A percentile compares a stretch with the other conserved stretches of the same genome.
These are phyloP conservation scores for Wickerhamomyces queroliae DNA, from an alignment of 805 yeast species.

Conservation along the genomic window DNA sequence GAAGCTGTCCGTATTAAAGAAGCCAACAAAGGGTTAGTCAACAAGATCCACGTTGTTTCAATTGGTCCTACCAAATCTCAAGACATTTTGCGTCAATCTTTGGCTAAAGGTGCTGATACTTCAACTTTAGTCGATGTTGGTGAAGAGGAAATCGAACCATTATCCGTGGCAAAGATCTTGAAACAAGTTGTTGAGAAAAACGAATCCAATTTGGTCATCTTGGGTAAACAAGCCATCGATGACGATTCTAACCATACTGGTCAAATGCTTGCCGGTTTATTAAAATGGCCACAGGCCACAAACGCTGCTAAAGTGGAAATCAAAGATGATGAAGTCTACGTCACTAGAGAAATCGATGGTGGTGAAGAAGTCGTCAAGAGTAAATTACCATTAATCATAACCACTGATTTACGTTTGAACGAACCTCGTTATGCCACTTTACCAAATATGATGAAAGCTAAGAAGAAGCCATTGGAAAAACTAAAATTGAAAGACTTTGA, in stretches of 20 bases:
- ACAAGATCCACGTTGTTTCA: constrained; percentile 82
- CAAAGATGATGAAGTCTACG: constrained; percentile 49
- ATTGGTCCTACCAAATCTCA: constrained; percentile 85
- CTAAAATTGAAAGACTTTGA: constrained; percentile 62
- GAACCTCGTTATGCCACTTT: constrained; percentile 94
- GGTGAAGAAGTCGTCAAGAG: constrained; percentile 83
- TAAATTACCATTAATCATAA: constrained; percentile 75
- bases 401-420: constrained; percentile 90
- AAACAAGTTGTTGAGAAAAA: constrained; percentile 65
- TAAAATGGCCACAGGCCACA: constrained; percentile 96
- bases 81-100: constrained; percentile 80
- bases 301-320: constrained; percentile 83
- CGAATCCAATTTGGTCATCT: constrained; percentile 69
- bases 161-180: constrained; percentile 83
- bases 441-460: constrained; percentile 97
- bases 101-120: constrained; percentile 92
- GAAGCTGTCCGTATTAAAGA: constrained; percentile 82
- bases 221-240: constrained; percentile 97
- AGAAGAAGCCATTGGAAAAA: constrained; percentile 85
- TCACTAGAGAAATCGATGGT: constrained; percentile 92
- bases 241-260: constrained; percentile 95
- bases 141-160: constrained; percentile 73
- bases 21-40: constrained; percentile 59
- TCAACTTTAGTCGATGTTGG: constrained; percentile 80
- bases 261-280: constrained; percentile 89